phyloP scores from a whole-genome alignment of 441 rosid genomes.

The Corymbia citriodora region DNA sequence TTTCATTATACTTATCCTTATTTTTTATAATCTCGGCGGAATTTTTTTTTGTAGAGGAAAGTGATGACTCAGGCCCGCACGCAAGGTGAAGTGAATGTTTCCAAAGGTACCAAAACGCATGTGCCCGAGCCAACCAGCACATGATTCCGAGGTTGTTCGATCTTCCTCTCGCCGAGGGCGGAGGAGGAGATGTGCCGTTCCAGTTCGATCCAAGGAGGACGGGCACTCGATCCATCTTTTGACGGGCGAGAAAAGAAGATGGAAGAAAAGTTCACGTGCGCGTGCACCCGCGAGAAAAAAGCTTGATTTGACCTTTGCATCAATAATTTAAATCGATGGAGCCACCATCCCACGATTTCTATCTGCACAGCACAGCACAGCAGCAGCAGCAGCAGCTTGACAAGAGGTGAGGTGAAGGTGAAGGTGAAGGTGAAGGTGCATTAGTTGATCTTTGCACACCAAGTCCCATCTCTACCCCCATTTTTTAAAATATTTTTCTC shows the following conservation, averaged over 20 bases:
- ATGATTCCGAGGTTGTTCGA: background rate
- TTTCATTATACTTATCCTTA: too few species aligned
- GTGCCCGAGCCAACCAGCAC: background rate
- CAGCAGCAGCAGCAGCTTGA: background rate
- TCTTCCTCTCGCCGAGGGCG: background rate
- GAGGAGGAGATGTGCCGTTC: background rate
- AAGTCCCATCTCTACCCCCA: background rate
- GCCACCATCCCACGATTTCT: background rate
- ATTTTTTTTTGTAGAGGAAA: background rate
- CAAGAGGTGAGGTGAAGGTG: background rate
- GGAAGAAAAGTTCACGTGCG: background rate
- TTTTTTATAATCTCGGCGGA: fast-evolving
- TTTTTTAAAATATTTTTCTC: fast-evolving
- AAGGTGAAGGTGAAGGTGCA: background rate
- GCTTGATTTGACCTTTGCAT: background rate
- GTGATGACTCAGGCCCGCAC: background rate
- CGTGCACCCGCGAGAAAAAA: background rate
- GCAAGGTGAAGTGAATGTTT: background rate
- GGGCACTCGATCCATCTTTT: background rate
- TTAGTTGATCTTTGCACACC: background rate
- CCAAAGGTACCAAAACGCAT: background rate
- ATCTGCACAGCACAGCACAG: background rate
- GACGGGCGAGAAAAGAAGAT: background rate
- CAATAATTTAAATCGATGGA: background rate
- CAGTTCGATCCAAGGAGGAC: background rate